Percentiles rank a stretch among this genome's conserved stretches.
phyloP scores from a whole-genome alignment of 2,329 filamentous ascomycete genomes.

The Talaromyces sp. region DNA sequence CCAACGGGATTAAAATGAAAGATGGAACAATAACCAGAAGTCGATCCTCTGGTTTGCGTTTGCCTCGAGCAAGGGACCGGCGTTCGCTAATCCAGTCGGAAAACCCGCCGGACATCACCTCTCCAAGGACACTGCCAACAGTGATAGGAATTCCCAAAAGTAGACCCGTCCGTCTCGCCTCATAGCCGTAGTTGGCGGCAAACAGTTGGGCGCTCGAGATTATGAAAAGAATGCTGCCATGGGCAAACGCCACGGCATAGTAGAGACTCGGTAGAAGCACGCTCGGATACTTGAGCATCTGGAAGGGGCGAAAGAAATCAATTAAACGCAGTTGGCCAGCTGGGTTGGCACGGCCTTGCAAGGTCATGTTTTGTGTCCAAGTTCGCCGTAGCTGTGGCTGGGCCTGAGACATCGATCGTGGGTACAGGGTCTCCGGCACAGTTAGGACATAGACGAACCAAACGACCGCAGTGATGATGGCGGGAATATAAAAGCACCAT shows the following conservation, averaged over 20 bases:
- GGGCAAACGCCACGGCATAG: conserved; percentile 21
- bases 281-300: conserved; percentile 19
- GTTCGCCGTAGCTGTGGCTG: neutral
- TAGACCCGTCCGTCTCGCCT: conserved; percentile 19
- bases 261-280: conserved; percentile 18
- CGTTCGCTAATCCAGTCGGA: conserved; percentile 25
- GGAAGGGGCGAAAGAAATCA: conserved; percentile 18
- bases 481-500: conserved; percentile 7
- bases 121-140: conserved; percentile 22
- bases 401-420: neutral
- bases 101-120: conserved; percentile 23
- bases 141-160: conserved; percentile 21
- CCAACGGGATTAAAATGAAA: conserved; percentile 13
- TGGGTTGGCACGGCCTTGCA: neutral
- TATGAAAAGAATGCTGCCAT: conserved; percentile 22
- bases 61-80: conserved; percentile 22
- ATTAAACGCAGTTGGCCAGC: neutral
- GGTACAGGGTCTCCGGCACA: conserved; percentile 10
- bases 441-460: conserved; percentile 13
- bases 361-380: neutral
- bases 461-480: conserved; percentile 15
- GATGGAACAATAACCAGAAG: conserved; percentile 13
- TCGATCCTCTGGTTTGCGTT: conserved; percentile 26
- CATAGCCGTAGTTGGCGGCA: conserved; percentile 46
- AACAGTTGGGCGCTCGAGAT: conserved; percentile 58